Conservation (phyloP, 2,329 filamentous ascomycete species). For the Penicillium sp. region DNA sequence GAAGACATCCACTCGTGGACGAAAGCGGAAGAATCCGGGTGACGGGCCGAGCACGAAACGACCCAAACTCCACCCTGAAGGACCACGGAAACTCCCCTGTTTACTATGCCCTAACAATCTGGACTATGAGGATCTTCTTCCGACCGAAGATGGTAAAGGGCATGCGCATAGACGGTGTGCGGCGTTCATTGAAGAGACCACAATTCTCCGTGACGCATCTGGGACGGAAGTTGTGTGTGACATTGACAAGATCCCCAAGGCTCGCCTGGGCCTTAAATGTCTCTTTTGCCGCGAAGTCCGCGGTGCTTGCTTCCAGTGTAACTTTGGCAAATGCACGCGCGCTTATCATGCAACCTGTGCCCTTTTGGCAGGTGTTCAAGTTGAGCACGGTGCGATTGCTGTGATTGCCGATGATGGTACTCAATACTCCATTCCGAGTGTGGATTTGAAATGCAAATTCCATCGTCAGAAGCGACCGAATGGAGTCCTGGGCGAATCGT, state of each 20-base stretch:
- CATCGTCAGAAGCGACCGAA: constrained; percentile 85
- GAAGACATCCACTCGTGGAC: constrained; percentile 59
- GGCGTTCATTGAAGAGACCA: constrained; percentile 87
- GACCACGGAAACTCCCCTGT: constrained; percentile 73
- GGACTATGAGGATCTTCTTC: constrained; percentile 73
- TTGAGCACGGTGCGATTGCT: constrained; percentile 81
- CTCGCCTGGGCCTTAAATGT: constrained; percentile 86
- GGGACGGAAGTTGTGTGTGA: constrained; percentile 74
- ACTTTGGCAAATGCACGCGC: constrained; percentile 86
- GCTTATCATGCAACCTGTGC: constrained; percentile 96
- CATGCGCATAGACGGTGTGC: constrained; percentile 83
- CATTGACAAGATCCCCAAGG: constrained; percentile 77
- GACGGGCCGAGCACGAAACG: constrained; percentile 69
- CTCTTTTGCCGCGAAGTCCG: constrained; percentile 91
- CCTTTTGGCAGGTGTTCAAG: constrained; percentile 83
- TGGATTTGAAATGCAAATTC: constrained; percentile 92
- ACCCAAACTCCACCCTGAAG: constrained; percentile 70
- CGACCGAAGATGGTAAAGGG: constrained; percentile 81
- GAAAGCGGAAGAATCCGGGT: constrained; percentile 66
- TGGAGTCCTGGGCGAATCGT: constrained; percentile 64
- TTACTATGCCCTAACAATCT: constrained; percentile 90
- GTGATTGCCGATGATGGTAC: constrained; percentile 87
- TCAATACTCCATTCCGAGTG: constrained; percentile 87
- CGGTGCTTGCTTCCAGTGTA: constrained; percentile 96
- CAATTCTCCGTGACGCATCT: constrained; percentile 67